Percentiles rank a stretch among this genome's conserved stretches.
These are phyloP conservation scores for Thielaviopsis populi DNA, from an alignment of 2,329 filamentous ascomycete species.

Conservation along the genomic window DNA sequence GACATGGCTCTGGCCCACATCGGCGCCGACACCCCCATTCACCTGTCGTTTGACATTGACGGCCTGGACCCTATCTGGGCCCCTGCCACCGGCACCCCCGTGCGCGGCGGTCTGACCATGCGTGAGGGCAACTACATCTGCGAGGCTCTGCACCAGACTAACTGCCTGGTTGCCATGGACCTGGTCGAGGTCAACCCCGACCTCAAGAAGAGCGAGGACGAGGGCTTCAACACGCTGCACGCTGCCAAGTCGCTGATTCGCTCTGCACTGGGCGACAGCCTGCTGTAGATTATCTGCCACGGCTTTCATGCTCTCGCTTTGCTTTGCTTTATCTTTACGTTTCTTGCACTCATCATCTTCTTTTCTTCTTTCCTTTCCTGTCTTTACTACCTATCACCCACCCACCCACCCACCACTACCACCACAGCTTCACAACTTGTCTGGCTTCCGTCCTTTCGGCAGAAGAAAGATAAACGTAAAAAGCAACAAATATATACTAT, in stretches of 20 bases:
- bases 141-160: conserved; percentile 68
- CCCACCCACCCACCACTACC: too few species aligned
- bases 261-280: conserved; percentile 80
- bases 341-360: too few species aligned
- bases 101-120: conserved; percentile 81
- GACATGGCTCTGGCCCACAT: conserved; percentile 98
- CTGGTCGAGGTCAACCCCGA: conserved; percentile 70
- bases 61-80: conserved; percentile 93
- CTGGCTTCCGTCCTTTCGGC: conserved; percentile 6
- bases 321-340: not conserved
- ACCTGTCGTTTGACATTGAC: conserved; percentile 94
- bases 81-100: conserved; percentile 86
- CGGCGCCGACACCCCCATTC: conserved; percentile 85
- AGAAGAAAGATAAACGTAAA: not conserved
- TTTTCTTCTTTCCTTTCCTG: not conserved
- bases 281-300: conserved; percentile 41
- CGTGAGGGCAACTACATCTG: conserved; percentile 96
- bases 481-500: conserved; percentile 9
- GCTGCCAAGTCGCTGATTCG: conserved; percentile 83
- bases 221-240: conserved; percentile 68
- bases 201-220: conserved; percentile 42
- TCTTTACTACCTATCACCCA: not conserved
- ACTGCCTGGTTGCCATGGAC: conserved; percentile 64
- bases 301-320: not conserved
- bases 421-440: not conserved